These are phyloP conservation scores for Myrmaecium sp. DNA, from an alignment of 2,329 filamentous ascomycete genomes.

Conservation along the genomic window DNA sequence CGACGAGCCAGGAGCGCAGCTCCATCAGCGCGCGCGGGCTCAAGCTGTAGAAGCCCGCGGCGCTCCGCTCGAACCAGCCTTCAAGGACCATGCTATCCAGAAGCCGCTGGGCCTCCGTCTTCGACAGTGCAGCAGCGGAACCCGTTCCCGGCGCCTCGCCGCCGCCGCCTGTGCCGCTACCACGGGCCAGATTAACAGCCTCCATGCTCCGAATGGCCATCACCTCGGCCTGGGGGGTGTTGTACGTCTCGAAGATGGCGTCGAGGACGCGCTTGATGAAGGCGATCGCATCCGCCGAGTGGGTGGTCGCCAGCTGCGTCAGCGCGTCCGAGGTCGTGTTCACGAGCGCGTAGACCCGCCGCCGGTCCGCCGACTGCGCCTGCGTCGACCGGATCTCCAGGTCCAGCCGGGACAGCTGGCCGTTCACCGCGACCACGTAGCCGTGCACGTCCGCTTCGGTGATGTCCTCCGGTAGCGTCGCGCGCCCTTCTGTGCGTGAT, in stretches of 20 bases:
- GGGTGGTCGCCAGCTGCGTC: constrained; percentile 73
- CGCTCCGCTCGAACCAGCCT: constrained; percentile 70
- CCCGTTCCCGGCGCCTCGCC: constrained; percentile 22
- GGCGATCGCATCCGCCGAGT: constrained; percentile 66
- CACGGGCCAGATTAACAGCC: constrained; percentile 46
- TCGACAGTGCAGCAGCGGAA: constrained; percentile 38
- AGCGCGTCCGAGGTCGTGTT: constrained; percentile 75
- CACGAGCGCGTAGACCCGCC: constrained; percentile 62
- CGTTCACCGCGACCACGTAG: constrained; percentile 54
- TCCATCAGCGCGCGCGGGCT: constrained; percentile 70
- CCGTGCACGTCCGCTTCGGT: constrained; percentile 49
- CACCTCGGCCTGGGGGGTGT: constrained; percentile 61
- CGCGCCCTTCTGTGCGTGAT: constrained; percentile 23
- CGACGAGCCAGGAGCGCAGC: constrained; percentile 66
- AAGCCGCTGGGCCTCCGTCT: constrained; percentile 59
- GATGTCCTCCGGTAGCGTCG: constrained; percentile 43
- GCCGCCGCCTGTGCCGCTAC: constrained; percentile 18
- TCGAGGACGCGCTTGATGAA: constrained; percentile 81
- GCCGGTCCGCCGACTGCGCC: constrained; percentile 44
- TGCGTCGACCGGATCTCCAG: constrained; percentile 65
- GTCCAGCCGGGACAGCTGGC: constrained; percentile 62
- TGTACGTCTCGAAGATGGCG: constrained; percentile 80
- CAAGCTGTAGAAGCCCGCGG: constrained; percentile 55
- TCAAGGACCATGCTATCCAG: constrained; percentile 55
- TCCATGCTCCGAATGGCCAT: constrained; percentile 70